Evolutionary conservation across 257 asterid species (phyloP), one percentile per base, ranked within the genome.

Genomic region (Nyctanthes arbortristis): DNA sequence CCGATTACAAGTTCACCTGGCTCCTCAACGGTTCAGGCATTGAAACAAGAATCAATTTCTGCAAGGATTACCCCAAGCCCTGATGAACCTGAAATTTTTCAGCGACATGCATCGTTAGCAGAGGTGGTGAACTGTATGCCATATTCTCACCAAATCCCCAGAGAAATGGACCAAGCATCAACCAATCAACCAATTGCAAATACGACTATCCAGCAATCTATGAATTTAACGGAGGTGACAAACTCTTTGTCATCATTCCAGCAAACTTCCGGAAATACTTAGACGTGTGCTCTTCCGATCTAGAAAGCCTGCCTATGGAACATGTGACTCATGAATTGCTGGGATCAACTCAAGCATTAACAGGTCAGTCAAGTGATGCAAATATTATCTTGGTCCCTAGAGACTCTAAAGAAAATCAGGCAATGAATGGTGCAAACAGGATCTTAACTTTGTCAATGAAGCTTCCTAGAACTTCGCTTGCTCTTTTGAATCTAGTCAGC

Each of bases 181-280:
- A 43, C 52, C 52, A 16, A 3, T 43, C 24, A 43, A 43, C 7
- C 24, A 13, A 18, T 16, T 1, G 20, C 8, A 9, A 14, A 4
- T 43, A 54, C 25, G 11, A 18, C 39, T 27, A 7, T 18, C 62
- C 31, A 30, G 34, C 33, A 67, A 61, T 63, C 60, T 37, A n/a
- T 22, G 7, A 31, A 56, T 32, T 71, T 65, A 10, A 10, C 52
- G 13, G 66, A 61, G 68, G 78, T 49, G 24, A 61, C 62, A n/a
- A n/a, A 29, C 45, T 30, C 30, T 55, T 30, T 30, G 33, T 56
- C 68, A 64, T 30, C 57, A 16, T 72, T 68, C 22, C 45, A 25
- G 6, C 36, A 55, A 61, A 37, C 63, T 30, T 24, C 28, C 29
- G 33, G 4, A 20, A 10, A 3, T 30, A 60, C 52, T 43, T 18